Conservation (phyloP, 768 basidiomycete species). For the Kwoniella botswanensis region DNA sequence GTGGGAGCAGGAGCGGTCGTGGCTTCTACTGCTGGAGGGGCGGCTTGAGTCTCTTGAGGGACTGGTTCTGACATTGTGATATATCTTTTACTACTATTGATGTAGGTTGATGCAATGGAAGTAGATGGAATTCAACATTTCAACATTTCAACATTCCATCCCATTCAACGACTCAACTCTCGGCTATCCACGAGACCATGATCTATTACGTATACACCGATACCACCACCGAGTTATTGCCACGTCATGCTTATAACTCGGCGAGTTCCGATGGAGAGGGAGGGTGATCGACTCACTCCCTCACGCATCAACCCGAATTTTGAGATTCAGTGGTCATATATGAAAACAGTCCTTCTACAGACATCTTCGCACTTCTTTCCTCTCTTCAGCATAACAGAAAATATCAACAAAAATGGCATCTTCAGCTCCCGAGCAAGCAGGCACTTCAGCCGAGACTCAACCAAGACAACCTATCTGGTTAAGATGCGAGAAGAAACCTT, state of each 20-base stretch:
- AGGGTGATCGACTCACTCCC: slow-evolving; percentile 1
- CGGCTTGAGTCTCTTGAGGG: slow-evolving; percentile 6
- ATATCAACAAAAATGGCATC: slow-evolving; percentile 15
- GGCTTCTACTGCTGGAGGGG: slow-evolving; percentile 3
- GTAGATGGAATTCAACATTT: no score
- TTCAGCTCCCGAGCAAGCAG: slow-evolving; percentile 43
- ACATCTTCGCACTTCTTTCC: slow-evolving; percentile 1
- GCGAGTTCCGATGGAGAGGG: background rate
- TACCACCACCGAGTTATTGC: background rate
- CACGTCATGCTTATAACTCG: background rate
- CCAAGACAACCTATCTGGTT: slow-evolving; percentile 74
- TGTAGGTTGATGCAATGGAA: no score
- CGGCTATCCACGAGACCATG: background rate
- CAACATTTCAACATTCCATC: no score
- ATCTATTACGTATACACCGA: background rate
- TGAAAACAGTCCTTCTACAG: background rate
- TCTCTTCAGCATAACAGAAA: background rate
- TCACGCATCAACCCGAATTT: background rate
- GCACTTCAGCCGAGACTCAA: slow-evolving; percentile 52
- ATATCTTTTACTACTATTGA: background rate
- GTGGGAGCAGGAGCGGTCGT: slow-evolving; percentile 9
- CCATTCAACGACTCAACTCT: background rate
- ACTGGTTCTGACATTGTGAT: slow-evolving; percentile 31
- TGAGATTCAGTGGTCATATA: background rate
- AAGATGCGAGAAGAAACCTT: slow-evolving; percentile 94